Evolutionary conservation across 2,329 filamentous ascomycete species (phyloP).

Genomic region (Monosporascus sp.): DNA sequence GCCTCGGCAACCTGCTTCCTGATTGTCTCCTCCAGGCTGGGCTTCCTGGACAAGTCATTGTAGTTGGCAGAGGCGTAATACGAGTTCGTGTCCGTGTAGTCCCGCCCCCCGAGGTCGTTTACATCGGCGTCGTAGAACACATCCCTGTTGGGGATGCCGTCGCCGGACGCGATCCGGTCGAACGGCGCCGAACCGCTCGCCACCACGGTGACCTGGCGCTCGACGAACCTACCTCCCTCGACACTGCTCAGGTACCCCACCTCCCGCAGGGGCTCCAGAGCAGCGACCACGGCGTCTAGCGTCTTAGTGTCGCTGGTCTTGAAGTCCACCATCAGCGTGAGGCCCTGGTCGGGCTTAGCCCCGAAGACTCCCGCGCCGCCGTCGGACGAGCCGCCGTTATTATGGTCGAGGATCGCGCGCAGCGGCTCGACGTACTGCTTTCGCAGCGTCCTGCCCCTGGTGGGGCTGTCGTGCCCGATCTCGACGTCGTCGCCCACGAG

Average conservation of each 20-base stretch:
- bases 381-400: constrained; percentile 14
- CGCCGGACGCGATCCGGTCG: constrained; percentile 17
- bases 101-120: constrained; percentile 9
- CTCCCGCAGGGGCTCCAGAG: constrained; percentile 22
- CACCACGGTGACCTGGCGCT: constrained; percentile 21
- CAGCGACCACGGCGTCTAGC: constrained; percentile 21
- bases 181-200: constrained; percentile 23
- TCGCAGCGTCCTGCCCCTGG: constrained; percentile 17
- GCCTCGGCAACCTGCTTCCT: constrained; percentile 15
- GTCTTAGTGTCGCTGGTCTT: constrained; percentile 19
- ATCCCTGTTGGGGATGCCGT: constrained; percentile 20
- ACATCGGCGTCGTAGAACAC: constrained; percentile 24
- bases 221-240: constrained; percentile 15
- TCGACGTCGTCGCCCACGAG: constrained; percentile 15
- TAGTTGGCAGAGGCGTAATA: constrained; percentile 25
- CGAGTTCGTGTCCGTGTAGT: constrained; percentile 18
- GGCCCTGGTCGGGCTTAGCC: constrained; percentile 13
- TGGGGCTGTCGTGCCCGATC: constrained; percentile 20
- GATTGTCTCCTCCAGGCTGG: constrained; percentile 12
- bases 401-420: constrained; percentile 21
- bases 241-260: constrained; percentile 22
- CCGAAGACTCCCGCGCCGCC: constrained; percentile 13
- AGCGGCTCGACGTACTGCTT: constrained; percentile 23
- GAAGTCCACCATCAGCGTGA: constrained; percentile 24
- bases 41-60: constrained; percentile 15